Base-by-base conservation (phyloP, 805 yeast species). In the Torulaspora maleeae region DNA sequence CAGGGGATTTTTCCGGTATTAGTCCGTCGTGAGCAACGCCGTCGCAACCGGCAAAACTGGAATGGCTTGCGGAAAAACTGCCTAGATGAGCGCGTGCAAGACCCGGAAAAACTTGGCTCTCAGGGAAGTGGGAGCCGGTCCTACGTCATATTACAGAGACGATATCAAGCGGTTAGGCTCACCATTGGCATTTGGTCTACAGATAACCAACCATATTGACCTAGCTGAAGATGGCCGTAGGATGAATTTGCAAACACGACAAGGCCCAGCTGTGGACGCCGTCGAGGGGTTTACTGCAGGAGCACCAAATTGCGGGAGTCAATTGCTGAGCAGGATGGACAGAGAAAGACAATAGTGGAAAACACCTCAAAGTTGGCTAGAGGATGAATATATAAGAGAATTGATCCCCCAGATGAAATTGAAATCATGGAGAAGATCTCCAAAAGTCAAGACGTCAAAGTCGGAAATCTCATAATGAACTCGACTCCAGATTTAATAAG, bases 401-500 rank as follows among this genome's bases (percentile, higher is more conserved):
- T 8, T 13, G 13, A 17, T 25, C 29, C 43, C 29, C 43, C 47
- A 38, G 28, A 15, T 24, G 16, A 25, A 17, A 32, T 38, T 22
- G 15, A 9, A 4, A 9, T 9, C 15, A 19, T 38, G 28, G 43
- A 27, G 19, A 28, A 11, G 6, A n/a, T 16, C 12, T 9, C 11
- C 1, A 32, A 15, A 11, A 15, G 12, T 32, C 35, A 15, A 32
- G 20, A 16, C 16, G 8, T 13, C n/a, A n/a, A 36, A 43, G 30
- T 46, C 32, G 36, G 27, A 33, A 33, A 34, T 38, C 16, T 29
- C 25, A 43, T 20, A n/a, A 50, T 50, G 53, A 45, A 48, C 36
- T 49, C 55, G 30, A 49, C 53, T 28, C 55, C 55, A 8, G 55
- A 51, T 35, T 12, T 47, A 22, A 42, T 49, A 12, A 42, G 44